Conservation (phyloP, 495 filamentous ascomycete species). For the Penicillium argentinense region DNA sequence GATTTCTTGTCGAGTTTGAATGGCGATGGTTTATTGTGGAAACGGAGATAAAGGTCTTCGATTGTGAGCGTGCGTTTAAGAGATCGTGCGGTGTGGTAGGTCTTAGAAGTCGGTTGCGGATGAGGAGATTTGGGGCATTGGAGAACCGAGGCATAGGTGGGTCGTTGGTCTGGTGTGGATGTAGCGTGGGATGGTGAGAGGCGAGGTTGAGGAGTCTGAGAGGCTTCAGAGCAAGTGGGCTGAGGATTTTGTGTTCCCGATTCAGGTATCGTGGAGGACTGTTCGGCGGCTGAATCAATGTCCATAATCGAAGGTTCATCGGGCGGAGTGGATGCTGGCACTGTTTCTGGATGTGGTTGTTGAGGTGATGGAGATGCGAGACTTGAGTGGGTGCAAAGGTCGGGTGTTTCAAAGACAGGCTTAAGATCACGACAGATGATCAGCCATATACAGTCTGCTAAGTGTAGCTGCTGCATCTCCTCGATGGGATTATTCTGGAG, state of each 20-base stretch:
- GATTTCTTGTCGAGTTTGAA: neutral
- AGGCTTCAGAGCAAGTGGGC: neutral
- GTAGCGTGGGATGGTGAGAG: neutral
- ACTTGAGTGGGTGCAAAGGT: neutral
- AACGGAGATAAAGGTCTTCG: neutral
- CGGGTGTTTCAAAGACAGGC: neutral
- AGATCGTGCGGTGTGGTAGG: neutral
- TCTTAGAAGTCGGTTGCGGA: neutral
- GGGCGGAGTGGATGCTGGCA: conserved; percentile 1
- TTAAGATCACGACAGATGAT: conserved; percentile 3
- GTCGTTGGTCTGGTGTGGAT: conserved; percentile 1
- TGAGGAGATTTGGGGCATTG: neutral
- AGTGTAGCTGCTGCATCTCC: neutral
- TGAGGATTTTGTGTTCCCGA: neutral
- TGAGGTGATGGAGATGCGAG: neutral
- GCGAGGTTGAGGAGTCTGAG: conserved; percentile 1
- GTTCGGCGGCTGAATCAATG: neutral
- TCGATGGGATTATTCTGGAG: neutral
- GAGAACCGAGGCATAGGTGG: neutral
- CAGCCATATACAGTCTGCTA: conserved; percentile 1
- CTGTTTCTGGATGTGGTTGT: neutral
- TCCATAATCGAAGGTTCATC: neutral
- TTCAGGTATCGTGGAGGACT: neutral
- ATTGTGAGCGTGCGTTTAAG: conserved; percentile 1
- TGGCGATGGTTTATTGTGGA: conserved; percentile 4